A percentile compares a stretch with the other conserved stretches of the same genome.
Evolutionary conservation across 2,329 filamentous ascomycete species (phyloP).

Genomic region (Neoscytalidium dimidiatum): DNA sequence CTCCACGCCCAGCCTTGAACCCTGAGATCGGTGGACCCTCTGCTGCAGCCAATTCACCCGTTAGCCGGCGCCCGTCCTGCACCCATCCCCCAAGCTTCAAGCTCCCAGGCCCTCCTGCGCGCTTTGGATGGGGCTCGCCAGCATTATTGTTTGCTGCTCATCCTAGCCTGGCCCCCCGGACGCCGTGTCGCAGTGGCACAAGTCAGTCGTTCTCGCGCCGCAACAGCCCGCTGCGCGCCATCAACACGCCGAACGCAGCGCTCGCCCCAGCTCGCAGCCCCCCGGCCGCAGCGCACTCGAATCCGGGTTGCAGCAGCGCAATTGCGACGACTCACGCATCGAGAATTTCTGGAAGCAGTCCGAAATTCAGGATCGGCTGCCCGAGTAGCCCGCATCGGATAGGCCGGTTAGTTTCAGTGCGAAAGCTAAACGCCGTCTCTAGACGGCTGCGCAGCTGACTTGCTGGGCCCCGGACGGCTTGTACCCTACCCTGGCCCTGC

Average conservation of each 20-base stretch:
- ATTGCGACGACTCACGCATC: conserved; percentile 13
- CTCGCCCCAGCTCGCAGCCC: neutral
- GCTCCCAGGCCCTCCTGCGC: neutral
- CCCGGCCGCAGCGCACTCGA: neutral
- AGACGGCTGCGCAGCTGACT: conserved; percentile 19
- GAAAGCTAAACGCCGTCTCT: conserved; percentile 10
- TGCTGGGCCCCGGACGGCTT: conserved; percentile 11
- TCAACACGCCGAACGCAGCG: conserved; percentile 6
- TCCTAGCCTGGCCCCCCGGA: neutral
- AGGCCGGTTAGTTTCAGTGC: conserved; percentile 12
- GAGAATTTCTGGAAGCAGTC: conserved; percentile 10
- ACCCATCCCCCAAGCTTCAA: neutral
- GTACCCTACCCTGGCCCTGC: conserved; percentile 14
- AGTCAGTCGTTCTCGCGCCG: conserved; percentile 9
- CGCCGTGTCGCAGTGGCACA: conserved; percentile 15
- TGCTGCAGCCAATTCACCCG: conserved; percentile 10
- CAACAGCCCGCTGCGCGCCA: conserved; percentile 12
- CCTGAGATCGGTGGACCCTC: conserved; percentile 17
- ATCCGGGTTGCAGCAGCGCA: conserved; percentile 8
- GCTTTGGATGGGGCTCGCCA: conserved; percentile 4
- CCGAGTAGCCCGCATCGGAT: conserved; percentile 9
- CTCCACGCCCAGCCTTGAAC: conserved; percentile 5
- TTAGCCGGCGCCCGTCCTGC: neutral
- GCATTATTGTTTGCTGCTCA: conserved; percentile 8
- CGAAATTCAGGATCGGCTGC: conserved; percentile 14